Evolutionary conservation across 345 rosid species (phyloP).

Genomic region (Boechera stricta): DNA sequence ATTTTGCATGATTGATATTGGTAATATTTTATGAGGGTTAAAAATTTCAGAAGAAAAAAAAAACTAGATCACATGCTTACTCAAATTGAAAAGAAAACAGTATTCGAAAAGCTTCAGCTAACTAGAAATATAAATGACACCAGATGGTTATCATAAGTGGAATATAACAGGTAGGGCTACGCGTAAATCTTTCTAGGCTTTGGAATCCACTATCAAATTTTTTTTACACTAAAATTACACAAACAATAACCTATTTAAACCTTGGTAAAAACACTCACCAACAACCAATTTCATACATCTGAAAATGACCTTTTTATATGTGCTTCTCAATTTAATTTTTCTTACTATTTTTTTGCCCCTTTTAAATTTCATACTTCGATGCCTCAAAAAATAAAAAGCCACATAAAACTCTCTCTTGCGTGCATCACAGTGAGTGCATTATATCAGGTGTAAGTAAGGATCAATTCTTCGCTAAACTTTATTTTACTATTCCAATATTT

Average conservation of each 20-base stretch:
- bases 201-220: neutral
- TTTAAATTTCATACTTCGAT: too few relatives aligned
- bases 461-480: too few relatives aligned
- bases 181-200: neutral
- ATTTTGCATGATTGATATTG: neutral
- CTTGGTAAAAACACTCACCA: neutral
- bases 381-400: too few relatives aligned
- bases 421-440: too few relatives aligned
- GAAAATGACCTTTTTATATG: neutral
- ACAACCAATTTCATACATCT: neutral
- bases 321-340: neutral
- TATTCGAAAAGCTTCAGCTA: neutral
- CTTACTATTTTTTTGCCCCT: neutral
- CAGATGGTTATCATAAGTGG: neutral
- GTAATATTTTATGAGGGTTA: neutral
- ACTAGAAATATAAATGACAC: neutral
- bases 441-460: too few relatives aligned
- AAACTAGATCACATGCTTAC: neutral
- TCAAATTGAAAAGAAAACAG: neutral
- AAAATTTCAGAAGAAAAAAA: neutral
- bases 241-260: neutral
- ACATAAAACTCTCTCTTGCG: too few relatives aligned
- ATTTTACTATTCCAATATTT: too few relatives aligned
- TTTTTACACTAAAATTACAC: neutral
- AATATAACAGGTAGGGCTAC: conserved; percentile 1